Conservation (phyloP, 2,329 filamentous ascomycete species). For the Sordariomycetes sp. region DNA sequence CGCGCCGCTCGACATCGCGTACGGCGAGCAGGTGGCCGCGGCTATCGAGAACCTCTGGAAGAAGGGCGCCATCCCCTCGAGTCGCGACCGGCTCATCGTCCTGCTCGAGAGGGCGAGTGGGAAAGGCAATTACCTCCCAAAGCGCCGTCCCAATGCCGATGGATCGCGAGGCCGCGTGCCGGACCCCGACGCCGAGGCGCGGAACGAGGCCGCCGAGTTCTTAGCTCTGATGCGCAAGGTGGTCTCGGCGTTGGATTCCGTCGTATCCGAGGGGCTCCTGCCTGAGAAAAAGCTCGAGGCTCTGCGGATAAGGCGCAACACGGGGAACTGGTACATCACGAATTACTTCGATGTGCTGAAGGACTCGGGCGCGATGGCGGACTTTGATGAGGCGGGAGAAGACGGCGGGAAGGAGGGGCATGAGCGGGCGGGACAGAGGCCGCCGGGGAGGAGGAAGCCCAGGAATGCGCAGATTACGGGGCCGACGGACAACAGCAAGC, state of each 20-base stretch:
- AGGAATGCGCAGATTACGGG: no score
- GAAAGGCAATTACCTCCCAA: not conserved
- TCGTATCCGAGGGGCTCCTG: conserved; percentile 28
- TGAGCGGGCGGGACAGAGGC: not conserved
- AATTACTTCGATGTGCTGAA: not conserved
- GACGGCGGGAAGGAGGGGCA: not conserved
- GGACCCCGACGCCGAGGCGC: conserved; percentile 7
- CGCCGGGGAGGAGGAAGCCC: no score
- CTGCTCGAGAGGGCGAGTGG: conserved; percentile 8
- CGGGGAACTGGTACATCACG: conserved; percentile 20
- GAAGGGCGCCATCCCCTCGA: conserved; percentile 29
- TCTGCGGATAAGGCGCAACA: conserved; percentile 20
- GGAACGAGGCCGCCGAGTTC: conserved; percentile 27
- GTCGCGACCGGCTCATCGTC: conserved; percentile 20
- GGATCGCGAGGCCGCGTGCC: not conserved
- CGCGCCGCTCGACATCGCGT: conserved; percentile 10
- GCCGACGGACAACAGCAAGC: no score
- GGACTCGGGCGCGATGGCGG: not conserved
- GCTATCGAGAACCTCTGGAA: conserved; percentile 41
- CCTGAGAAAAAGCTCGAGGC: conserved; percentile 19
- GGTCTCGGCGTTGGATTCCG: conserved; percentile 32
- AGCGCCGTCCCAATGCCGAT: not conserved
- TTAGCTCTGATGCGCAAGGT: conserved; percentile 33
- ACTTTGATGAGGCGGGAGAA: not conserved
- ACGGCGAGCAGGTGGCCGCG: conserved; percentile 36